Conservation (phyloP, 2,329 filamentous ascomycete species). For the Coniochaeta pulveracea region DNA sequence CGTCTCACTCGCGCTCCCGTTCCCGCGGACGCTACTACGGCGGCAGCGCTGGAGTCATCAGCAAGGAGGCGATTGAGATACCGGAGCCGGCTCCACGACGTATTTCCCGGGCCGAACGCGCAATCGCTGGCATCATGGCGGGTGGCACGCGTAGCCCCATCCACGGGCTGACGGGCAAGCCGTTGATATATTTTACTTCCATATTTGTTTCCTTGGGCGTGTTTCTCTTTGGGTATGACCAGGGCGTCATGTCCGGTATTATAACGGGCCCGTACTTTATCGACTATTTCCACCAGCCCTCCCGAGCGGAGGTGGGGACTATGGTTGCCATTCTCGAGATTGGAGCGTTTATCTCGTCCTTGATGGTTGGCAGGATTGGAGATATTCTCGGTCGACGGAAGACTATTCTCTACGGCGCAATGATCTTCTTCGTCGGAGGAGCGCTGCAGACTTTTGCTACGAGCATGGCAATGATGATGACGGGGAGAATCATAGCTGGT, state of each 20-base stretch:
- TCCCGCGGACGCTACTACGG: constrained; percentile 22
- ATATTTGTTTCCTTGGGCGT: constrained; percentile 81
- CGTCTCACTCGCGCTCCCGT: constrained; percentile 25
- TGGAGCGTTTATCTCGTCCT: constrained; percentile 81
- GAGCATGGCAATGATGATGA: constrained; percentile 81
- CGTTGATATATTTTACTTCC: constrained; percentile 91
- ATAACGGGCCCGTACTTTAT: constrained; percentile 74
- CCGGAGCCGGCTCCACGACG: constrained; percentile 54
- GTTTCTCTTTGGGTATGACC: constrained; percentile 83
- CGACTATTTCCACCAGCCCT: constrained; percentile 85
- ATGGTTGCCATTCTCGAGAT: constrained; percentile 97
- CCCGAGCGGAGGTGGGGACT: constrained; percentile 78
- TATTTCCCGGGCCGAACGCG: constrained; percentile 55
- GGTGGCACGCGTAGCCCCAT: constrained; percentile 63
- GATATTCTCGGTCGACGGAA: constrained; percentile 82
- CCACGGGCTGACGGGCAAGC: constrained; percentile 90
- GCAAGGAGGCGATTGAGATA: constrained; percentile 74
- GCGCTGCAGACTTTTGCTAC: constrained; percentile 72
- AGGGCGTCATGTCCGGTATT: constrained; percentile 75
- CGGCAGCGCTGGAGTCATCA: constrained; percentile 25
- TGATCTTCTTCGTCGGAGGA: constrained; percentile 77
- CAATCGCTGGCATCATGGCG: constrained; percentile 79
- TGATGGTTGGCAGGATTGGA: constrained; percentile 77
- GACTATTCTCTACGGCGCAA: constrained; percentile 88
- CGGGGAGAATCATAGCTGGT: constrained; percentile 74